These are phyloP conservation scores for Cymodocea nodosa DNA, from an alignment of 116 monocot genomes.

Conservation along the genomic window DNA sequence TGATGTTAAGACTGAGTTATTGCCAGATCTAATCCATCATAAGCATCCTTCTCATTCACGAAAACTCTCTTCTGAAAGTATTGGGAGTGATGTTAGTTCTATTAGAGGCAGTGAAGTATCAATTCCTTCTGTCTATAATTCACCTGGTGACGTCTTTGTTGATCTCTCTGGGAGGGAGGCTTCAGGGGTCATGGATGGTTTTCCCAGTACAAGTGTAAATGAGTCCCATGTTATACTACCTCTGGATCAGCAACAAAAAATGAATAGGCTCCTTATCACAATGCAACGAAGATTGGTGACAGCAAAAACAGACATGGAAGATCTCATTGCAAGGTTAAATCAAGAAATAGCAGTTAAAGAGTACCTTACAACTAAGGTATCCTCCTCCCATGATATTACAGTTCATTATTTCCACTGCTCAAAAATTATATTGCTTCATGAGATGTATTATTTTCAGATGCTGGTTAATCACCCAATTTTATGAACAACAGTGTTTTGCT, in stretches of 20 bases:
- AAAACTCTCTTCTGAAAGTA: constrained; percentile 76
- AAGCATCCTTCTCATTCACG: constrained; percentile 46
- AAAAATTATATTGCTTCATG: too few species aligned
- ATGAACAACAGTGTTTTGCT: too few species aligned
- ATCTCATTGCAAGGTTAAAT: constrained; percentile 90
- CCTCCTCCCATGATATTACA: neutral
- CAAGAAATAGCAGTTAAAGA: constrained; percentile 96
- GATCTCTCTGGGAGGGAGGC: constrained; percentile 41
- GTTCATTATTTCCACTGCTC: neutral
- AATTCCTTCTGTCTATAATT: constrained; percentile 30
- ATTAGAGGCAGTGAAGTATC: constrained; percentile 62
- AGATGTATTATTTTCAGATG: too few species aligned
- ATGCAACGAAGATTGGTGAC: constrained; percentile 67
- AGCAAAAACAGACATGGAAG: constrained; percentile 96
- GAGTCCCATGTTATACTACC: constrained; percentile 64
- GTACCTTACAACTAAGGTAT: constrained; percentile 83
- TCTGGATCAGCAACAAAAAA: constrained; percentile 66
- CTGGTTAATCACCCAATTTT: too few species aligned
- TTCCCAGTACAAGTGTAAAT: constrained; percentile 13
- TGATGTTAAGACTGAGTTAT: constrained; percentile 9
- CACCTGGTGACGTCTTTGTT: constrained; percentile 35
- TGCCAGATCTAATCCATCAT: constrained; percentile 28
- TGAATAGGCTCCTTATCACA: constrained; percentile 70
- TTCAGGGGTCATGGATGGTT: constrained; percentile 24
- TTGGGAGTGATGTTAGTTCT: constrained; percentile 88